Evolutionary conservation across 352 stramenopile genomes (phyloP).

Genomic region (Halophytophthora batemanensis): DNA sequence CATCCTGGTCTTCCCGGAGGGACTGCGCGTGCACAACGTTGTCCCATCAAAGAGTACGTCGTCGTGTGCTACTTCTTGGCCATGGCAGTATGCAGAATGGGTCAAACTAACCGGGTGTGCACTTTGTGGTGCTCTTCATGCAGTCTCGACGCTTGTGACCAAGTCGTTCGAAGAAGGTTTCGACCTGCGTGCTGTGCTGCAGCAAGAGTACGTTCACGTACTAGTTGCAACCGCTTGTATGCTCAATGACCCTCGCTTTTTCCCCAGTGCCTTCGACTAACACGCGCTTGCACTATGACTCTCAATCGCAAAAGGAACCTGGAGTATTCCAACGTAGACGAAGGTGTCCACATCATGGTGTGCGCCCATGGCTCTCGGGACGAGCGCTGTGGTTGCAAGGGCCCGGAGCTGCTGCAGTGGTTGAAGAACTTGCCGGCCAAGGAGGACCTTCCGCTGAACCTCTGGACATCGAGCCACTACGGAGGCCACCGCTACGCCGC

Average conservation of each 20-base stretch:
- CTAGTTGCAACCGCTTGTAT: neutral
- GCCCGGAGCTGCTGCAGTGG: conserved; percentile 66
- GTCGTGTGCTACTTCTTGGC: too few species aligned
- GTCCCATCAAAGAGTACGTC: conserved; percentile 38
- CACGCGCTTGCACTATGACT: neutral
- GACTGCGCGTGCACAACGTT: conserved; percentile 55
- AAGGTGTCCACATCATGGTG: conserved; percentile 60
- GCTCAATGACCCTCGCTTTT: neutral
- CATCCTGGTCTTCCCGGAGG: conserved; percentile 69
- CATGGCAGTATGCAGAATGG: too few species aligned
- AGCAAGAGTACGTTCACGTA: conserved; percentile 27
- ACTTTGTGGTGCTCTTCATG: neutral
- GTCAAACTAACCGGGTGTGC: too few species aligned
- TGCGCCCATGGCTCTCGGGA: conserved; percentile 63
- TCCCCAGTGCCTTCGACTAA: neutral
- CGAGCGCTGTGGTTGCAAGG: conserved; percentile 69
- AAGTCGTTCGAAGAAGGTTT: conserved; percentile 30
- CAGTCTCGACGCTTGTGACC: conserved; percentile 34
- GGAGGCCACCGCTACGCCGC: conserved; percentile 72
- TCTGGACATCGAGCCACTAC: conserved; percentile 70
- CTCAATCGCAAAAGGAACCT: conserved; percentile 29
- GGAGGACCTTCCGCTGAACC: conserved; percentile 35
- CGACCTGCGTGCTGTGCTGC: conserved; percentile 27
- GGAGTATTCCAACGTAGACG: conserved; percentile 30
- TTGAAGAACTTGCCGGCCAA: conserved; percentile 33